Conservation (phyloP, 805 yeast species). For the Suhomyces tanzawaensis region DNA sequence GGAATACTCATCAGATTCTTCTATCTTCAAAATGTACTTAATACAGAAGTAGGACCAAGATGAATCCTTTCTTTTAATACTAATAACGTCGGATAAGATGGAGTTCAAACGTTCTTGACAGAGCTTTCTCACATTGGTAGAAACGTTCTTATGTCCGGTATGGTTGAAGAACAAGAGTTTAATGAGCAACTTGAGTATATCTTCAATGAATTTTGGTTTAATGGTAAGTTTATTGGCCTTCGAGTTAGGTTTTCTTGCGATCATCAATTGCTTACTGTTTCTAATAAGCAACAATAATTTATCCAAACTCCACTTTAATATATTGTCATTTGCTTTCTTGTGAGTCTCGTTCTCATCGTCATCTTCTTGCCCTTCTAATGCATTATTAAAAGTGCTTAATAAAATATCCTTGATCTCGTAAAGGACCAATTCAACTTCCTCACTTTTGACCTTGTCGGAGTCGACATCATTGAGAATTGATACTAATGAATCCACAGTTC, state of each 20-base stretch:
- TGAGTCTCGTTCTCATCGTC: constrained; percentile 12
- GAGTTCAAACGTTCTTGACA: constrained; percentile 68
- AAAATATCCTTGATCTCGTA: constrained; percentile 22
- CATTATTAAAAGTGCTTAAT: constrained; percentile 21
- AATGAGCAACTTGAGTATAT: constrained; percentile 38
- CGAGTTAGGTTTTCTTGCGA: neutral
- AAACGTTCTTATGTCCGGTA: constrained; percentile 16
- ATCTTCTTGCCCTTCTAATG: constrained; percentile 21
- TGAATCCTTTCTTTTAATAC: constrained; percentile 41
- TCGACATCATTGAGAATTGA: constrained; percentile 20
- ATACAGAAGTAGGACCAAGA: constrained; percentile 65
- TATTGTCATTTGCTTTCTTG: constrained; percentile 30
- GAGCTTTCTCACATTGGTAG: constrained; percentile 36
- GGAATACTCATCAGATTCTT: constrained; percentile 17
- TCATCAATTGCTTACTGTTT: constrained; percentile 36
- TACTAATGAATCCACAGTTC: constrained; percentile 48
- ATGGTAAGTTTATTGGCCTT: constrained; percentile 8
- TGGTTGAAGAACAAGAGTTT: constrained; percentile 40
- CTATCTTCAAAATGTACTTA: constrained; percentile 30
- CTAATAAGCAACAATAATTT: constrained; percentile 53
- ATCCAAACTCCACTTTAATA: constrained; percentile 61
- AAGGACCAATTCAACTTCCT: constrained; percentile 17
- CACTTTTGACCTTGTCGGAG: constrained; percentile 10
- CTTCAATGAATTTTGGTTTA: constrained; percentile 27
- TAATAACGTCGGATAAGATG: constrained; percentile 56